phyloP scores from a whole-genome alignment of 148 eudicot species.

The Amaranthus hypochondriacus region DNA sequence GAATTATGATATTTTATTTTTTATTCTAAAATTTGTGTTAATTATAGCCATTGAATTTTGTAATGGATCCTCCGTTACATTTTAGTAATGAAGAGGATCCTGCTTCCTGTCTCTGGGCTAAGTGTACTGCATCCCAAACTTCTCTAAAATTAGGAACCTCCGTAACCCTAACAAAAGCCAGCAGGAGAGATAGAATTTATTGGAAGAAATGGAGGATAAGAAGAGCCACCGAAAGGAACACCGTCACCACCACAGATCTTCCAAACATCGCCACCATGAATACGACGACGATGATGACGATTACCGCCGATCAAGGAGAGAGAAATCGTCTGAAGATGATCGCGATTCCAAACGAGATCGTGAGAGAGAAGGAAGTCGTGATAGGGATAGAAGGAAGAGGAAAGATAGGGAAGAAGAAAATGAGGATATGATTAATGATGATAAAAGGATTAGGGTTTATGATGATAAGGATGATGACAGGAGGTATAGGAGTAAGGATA shows the following conservation, averaged over 20 bases:
- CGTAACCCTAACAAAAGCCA: too few species aligned
- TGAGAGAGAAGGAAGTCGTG: conserved; percentile 29
- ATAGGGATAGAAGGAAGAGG: conserved; percentile 27
- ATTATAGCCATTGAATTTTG: too few species aligned
- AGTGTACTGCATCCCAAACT: too few species aligned
- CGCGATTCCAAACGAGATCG: conserved; percentile 33
- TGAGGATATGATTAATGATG: conserved; percentile 32
- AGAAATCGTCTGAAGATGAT: conserved; percentile 17
- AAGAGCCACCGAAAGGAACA: conserved; percentile 39
- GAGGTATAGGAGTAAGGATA: conserved; percentile 26
- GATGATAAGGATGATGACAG: conserved; percentile 25
- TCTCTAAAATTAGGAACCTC: too few species aligned
- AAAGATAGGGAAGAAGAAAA: conserved; percentile 41
- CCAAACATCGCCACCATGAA: conserved; percentile 35
- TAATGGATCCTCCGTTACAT: too few species aligned
- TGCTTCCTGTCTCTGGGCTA: too few species aligned
- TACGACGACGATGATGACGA: conserved; percentile 17
- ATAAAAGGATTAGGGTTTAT: conserved; percentile 17
- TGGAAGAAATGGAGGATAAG: conserved; percentile 32
- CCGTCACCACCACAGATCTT: conserved; percentile 20
- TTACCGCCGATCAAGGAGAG: conserved; percentile 17
- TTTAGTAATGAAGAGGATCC: too few species aligned
- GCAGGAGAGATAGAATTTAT: too few species aligned
- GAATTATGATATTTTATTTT: too few species aligned
- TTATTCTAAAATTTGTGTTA: too few species aligned